These are phyloP conservation scores for Exophiala dermatitidis DNA, from an alignment of 2,329 filamentous ascomycete species.

Conservation along the genomic window DNA sequence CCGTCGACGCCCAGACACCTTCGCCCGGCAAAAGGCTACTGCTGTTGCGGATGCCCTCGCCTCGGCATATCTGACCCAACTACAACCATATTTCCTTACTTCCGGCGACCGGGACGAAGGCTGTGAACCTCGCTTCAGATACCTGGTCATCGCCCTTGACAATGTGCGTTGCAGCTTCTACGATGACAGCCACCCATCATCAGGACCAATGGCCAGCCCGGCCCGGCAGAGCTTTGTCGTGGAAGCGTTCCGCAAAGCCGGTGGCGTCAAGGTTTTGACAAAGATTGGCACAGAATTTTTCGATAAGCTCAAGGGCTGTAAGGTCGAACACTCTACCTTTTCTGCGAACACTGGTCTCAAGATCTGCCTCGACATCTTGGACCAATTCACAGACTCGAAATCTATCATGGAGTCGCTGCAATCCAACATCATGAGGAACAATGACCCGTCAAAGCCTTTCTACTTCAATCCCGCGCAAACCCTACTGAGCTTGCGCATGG, in stretches of 20 bases:
- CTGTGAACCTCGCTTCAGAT: constrained; percentile 60
- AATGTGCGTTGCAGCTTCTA: constrained; percentile 45
- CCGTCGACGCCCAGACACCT: constrained; percentile 62
- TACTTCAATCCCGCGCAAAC: constrained; percentile 67
- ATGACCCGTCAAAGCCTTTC: constrained; percentile 51
- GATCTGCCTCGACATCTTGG: constrained; percentile 61
- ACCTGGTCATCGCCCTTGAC: constrained; percentile 74
- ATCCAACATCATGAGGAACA: constrained; percentile 47
- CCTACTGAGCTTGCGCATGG: constrained; percentile 74
- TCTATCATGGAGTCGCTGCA: constrained; percentile 69
- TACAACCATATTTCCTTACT: constrained; percentile 47
- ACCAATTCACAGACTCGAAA: constrained; percentile 68
- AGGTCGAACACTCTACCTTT: constrained; percentile 40
- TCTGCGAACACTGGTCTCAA: constrained; percentile 60
- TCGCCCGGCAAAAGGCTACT: constrained; percentile 54
- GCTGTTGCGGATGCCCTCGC: constrained; percentile 63
- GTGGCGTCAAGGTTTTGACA: constrained; percentile 68
- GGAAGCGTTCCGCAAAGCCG: constrained; percentile 74
- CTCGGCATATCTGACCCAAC: constrained; percentile 59
- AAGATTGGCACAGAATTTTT: constrained; percentile 64
- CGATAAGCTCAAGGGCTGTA: constrained; percentile 47
- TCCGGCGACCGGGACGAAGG: constrained; percentile 40
- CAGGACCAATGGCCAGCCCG: constrained; percentile 10
- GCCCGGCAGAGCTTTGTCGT: constrained; percentile 61
- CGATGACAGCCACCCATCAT: constrained; percentile 18